These are phyloP conservation scores for Globomyces pollinis-pini DNA, from an alignment of 192 early-diverging fungal species.

Conservation along the genomic window DNA sequence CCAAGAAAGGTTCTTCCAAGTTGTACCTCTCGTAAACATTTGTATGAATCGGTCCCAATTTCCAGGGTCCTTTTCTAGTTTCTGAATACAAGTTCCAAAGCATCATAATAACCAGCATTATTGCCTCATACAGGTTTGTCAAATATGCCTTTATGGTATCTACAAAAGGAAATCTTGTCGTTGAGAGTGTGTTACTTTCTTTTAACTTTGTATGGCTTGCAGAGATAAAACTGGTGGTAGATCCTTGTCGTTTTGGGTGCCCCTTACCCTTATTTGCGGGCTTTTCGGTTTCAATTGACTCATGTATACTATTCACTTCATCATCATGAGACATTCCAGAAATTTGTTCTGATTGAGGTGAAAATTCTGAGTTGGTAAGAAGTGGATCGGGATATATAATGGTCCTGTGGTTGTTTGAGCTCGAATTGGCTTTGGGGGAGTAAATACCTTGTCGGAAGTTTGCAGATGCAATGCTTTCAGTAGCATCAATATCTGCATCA, in stretches of 20 bases:
- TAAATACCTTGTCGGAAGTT: too few relatives aligned
- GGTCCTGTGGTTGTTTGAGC: too few relatives aligned
- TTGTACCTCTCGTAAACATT: slow-evolving; percentile 12
- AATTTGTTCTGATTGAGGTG: not conserved
- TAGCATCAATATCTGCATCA: too few relatives aligned
- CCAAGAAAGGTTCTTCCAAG: slow-evolving; percentile 23
- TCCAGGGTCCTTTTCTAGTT: slow-evolving; percentile 9
- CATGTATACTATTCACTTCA: not conserved
- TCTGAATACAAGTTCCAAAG: too few relatives aligned
- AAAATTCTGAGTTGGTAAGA: not conserved
- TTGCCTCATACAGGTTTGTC: too few relatives aligned
- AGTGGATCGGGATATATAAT: not conserved
- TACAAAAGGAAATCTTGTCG: too few relatives aligned
- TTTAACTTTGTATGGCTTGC: not conserved
- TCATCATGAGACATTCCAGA: not conserved
- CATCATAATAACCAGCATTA: too few relatives aligned
- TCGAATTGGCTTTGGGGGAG: too few relatives aligned
- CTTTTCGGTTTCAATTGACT: not conserved
- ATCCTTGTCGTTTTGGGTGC: too few relatives aligned
- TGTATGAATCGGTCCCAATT: slow-evolving; percentile 21
- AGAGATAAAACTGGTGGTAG: not conserved
- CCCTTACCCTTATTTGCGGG: too few relatives aligned
- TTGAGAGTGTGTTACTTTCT: not conserved
- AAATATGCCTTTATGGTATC: too few relatives aligned
- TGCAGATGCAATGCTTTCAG: too few relatives aligned